Percentiles rank a stretch among this genome's conserved stretches.
Evolutionary conservation across 805 yeast species (phyloP).

Genomic region (Metschnikowia baotianmanensis): DNA sequence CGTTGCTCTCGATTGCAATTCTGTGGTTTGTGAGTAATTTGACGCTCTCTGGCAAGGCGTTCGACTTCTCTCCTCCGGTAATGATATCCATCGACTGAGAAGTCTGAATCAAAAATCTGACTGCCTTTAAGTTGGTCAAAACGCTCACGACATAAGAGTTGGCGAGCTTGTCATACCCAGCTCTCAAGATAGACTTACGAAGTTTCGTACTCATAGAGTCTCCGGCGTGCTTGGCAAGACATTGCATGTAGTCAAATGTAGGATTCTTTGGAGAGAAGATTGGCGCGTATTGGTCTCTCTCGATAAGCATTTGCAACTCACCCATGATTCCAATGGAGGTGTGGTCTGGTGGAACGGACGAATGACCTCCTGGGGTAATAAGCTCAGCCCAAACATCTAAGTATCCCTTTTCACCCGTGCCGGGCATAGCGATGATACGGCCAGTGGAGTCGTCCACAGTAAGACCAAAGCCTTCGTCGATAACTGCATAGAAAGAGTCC

Average conservation of each 20-base stretch:
- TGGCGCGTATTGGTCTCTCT: slow-evolving; percentile 21
- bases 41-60: slow-evolving; percentile 71
- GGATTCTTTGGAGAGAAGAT: slow-evolving; percentile 27
- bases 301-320: slow-evolving; percentile 21
- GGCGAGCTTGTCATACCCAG: slow-evolving; percentile 34
- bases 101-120: slow-evolving; percentile 50
- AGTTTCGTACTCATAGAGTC: slow-evolving; percentile 12
- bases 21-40: slow-evolving; percentile 60
- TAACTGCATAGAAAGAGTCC: slow-evolving; percentile 18
- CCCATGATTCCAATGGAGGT: slow-evolving; percentile 30
- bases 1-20: slow-evolving; percentile 54
- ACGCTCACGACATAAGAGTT: slow-evolving; percentile 33
- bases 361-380: slow-evolving; percentile 30
- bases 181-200: slow-evolving; percentile 29
- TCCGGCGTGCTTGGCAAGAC: slow-evolving; percentile 24
- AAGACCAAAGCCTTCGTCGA: slow-evolving; percentile 30
- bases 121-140: slow-evolving; percentile 20
- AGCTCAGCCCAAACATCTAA: slow-evolving; percentile 43
- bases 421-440: slow-evolving; percentile 53
- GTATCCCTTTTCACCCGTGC: slow-evolving; percentile 46
- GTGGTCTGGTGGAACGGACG: slow-evolving; percentile 30
- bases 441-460: slow-evolving; percentile 38
- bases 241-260: slow-evolving; percentile 26
- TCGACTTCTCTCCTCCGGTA: slow-evolving; percentile 70
- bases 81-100: slow-evolving; percentile 69